Base-by-base conservation (phyloP, 2,329 filamentous ascomycete species). In the Sclerotinia subarctica region DNA sequence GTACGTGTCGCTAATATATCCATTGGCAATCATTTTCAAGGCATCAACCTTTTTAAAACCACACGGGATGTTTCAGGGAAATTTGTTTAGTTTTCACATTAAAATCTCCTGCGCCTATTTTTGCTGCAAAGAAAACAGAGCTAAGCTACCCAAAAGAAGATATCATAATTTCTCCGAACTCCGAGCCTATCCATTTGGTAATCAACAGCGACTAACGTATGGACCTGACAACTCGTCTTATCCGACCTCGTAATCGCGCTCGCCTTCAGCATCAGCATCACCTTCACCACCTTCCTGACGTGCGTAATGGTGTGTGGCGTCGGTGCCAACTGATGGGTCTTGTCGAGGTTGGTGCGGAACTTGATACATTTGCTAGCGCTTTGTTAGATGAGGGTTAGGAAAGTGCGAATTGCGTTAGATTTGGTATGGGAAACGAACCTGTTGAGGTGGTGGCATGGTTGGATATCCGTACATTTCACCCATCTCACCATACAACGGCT, bases 401-500 rank as follows among this genome's bases (percentile, higher is more conserved):
- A 19, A 53, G 35, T 46, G 44, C 21, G 51, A 59, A 44, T 46
- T 32, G 44, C 47, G 38, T 63, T 38, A 38, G 4, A 21, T 51
- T 44, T 6, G 11, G 32, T 7, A 32, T 54, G 49, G 26, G 35
- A n/a, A 35, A 62, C 86, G 78, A 83, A 94, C 92, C 83, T 93
- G 92, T 79, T 96, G 93, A 72, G 91, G 87, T 74, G 91, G 86
- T 74, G 90, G 89, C 85, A 97, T 92, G 70, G 88, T 82, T 19
- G 89, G 85, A 78, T 96, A 96, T 51, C 86, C 86, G 78, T 98
- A 98, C 84, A 97, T 97, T 71, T 87, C 88, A 71, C 92, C 89
- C 79, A 94, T 89, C 68, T 90, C 89, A 67, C 89, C 85, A 76
- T 93, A 97, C 85, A 97, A 96, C 71, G 88, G 83, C 62, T 78